Percentiles rank a stretch among this genome's conserved stretches.
Evolutionary conservation across 192 early-diverging fungal species (phyloP).

Genomic region (Podila minutissima): DNA sequence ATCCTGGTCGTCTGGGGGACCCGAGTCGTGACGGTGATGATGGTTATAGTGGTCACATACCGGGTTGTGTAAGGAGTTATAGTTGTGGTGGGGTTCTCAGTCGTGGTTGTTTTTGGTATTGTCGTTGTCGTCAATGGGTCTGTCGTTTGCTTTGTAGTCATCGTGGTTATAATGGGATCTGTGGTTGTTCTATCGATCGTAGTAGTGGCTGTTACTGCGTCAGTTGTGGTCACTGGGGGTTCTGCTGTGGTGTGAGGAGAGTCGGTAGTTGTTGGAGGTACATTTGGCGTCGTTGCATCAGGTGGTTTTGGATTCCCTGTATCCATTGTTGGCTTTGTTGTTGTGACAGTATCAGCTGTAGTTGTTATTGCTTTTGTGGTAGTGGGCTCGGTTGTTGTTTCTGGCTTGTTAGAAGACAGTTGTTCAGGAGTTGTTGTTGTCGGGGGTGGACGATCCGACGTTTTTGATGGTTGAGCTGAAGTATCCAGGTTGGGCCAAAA

Average conservation of each 20-base stretch:
- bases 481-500: too few species aligned
- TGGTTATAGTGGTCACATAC: conserved; percentile 24
- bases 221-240: background rate
- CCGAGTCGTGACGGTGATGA: conserved; percentile 22
- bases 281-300: too few species aligned
- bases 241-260: conserved; percentile 1
- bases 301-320: too few species aligned
- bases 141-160: background rate
- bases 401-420: too few species aligned
- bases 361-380: too few species aligned
- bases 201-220: background rate
- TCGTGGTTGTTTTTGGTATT: conserved; percentile 6
- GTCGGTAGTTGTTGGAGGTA: background rate
- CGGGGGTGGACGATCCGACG: too few species aligned
- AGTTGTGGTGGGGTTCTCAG: background rate
- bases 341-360: too few species aligned
- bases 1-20: conserved; percentile 28
- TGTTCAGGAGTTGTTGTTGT: too few species aligned
- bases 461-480: too few species aligned
- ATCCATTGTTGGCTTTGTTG: too few species aligned
- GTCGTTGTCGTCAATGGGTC: background rate
- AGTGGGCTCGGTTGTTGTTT: too few species aligned
- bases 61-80: conserved; percentile 33
- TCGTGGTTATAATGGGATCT: background rate
- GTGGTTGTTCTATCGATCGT: background rate